Base-by-base conservation (phyloP, 1,284 basidiomycete genomes). In the Boletus mariae region DNA sequence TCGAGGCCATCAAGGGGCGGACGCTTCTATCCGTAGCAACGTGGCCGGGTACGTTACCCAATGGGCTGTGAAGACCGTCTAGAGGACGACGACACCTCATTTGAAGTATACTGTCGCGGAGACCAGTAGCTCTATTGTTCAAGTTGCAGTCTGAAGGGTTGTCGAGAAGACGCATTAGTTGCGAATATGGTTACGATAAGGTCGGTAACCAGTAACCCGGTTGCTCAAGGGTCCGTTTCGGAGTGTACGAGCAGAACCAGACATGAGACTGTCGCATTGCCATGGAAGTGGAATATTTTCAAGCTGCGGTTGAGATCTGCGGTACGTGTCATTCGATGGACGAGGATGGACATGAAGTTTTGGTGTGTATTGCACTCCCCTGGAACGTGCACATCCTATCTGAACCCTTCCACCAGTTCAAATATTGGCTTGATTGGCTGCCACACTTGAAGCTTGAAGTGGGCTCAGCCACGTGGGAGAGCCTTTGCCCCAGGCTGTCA, bases 1-100 rank as follows among this genome's bases (percentile, higher is more conserved):
- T 57, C 49, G 44, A 62, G 60, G 57, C 38, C 35, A 57, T 64
- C 53, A 42, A 51, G 45, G 56, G 26, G n/a, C 26, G 13, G 26
- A 13, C 25, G 25, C 20, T 37, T 37, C 35, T 8, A 17, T 11
- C 31, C n/a, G 20, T 20, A 40, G 17, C 38, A 40, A 40, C 35
- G 9, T 38, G 38, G 10, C 38, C 11, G 10, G 13, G 15, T 35
- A n/a, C 11, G 38, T 23, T 11, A 23, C 17, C 20, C 38, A 23
- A 29, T 38, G 13, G 34, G 7, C 20, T n/a, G 20, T 42, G 38
- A 28, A 42, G 23, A 13, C 25, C 23, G 38, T 5, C 13, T 23
- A 20, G n/a, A 40, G 17, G 20, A 20, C 20, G 20, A 20, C 20
- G 20, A 20, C 20, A 20, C 20, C 20, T 20, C 20, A 2, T 20